phyloP scores from a whole-genome alignment of 148 eudicot genomes.

The Nepenthes gracilis region DNA sequence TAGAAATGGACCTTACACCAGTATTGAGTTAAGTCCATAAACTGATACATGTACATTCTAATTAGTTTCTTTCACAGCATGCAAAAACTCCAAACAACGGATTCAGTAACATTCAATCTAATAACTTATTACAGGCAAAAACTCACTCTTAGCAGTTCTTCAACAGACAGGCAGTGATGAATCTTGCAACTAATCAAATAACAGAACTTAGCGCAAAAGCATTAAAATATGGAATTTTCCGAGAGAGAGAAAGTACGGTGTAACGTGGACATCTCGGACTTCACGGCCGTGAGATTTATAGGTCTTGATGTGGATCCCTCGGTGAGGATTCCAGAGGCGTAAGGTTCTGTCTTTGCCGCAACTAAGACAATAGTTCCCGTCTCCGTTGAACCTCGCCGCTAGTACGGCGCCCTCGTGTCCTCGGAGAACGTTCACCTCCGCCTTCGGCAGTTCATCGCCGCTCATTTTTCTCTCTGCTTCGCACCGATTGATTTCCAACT shows the following conservation, averaged over 20 bases:
- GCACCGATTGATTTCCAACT: background rate
- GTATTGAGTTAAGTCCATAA: too few species aligned
- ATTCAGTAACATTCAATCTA: too few species aligned
- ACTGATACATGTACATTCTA: too few species aligned
- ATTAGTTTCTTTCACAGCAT: too few species aligned
- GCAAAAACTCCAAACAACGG: too few species aligned
- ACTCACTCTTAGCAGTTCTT: too few species aligned
- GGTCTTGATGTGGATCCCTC: constrained; percentile 83
- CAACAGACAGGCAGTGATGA: too few species aligned
- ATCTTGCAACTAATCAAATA: too few species aligned
- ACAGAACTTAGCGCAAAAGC: background rate
- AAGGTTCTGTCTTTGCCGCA: constrained; percentile 88
- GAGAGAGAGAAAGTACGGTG: constrained; percentile 26
- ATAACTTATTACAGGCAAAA: too few species aligned
- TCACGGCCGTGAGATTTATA: constrained; percentile 91
- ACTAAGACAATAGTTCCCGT: constrained; percentile 76
- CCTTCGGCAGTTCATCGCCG: constrained; percentile 35
- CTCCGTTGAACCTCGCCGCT: constrained; percentile 69
- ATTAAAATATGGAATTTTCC: background rate
- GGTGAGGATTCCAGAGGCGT: constrained; percentile 99
- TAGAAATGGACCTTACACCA: too few species aligned
- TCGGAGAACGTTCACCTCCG: constrained; percentile 47
- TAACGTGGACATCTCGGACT: constrained; percentile 85
- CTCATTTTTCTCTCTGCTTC: constrained; percentile 18
- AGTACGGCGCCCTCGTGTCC: constrained; percentile 90